A percentile compares a stretch with the other conserved stretches of the same genome.
These are phyloP conservation scores for Melanogaster broomeanus DNA, from an alignment of 768 basidiomycete species.

Conservation along the genomic window DNA sequence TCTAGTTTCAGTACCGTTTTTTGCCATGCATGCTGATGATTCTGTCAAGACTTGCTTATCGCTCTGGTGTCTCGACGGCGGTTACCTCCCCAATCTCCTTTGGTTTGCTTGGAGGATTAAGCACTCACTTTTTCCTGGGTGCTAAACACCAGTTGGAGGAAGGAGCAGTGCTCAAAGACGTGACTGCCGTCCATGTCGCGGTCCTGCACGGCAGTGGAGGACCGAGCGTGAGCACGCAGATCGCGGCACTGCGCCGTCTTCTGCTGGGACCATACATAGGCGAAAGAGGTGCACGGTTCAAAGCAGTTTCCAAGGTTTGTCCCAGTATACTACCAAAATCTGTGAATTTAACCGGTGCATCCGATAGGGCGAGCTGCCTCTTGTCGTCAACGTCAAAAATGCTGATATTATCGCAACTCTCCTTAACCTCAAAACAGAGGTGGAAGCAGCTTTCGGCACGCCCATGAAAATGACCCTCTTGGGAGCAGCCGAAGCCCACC, in stretches of 20 bases:
- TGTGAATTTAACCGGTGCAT: slow-evolving; percentile 9
- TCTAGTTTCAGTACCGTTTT: neutral
- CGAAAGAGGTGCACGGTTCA: slow-evolving; percentile 33
- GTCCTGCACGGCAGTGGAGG: slow-evolving; percentile 30
- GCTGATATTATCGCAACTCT: slow-evolving; percentile 78
- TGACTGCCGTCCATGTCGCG: slow-evolving; percentile 64
- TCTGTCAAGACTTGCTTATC: slow-evolving; percentile 63
- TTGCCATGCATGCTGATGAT: slow-evolving; percentile 4
- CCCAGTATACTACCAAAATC: neutral
- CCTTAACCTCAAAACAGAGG: slow-evolving; percentile 57
- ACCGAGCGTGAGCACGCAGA: slow-evolving; percentile 63
- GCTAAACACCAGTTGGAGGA: slow-evolving; percentile 57
- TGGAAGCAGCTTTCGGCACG: slow-evolving; percentile 38
- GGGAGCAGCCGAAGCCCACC: slow-evolving; percentile 58
- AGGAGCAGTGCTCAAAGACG: slow-evolving; percentile 66
- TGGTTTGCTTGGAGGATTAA: slow-evolving; percentile 65
- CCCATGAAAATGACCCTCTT: slow-evolving; percentile 49
- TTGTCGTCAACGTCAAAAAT: slow-evolving; percentile 68
- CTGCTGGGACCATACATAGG: slow-evolving; percentile 37
- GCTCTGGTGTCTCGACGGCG: slow-evolving; percentile 70
- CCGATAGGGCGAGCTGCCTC: slow-evolving; percentile 53
- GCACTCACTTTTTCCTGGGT: slow-evolving; percentile 60
- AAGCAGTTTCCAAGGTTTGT: slow-evolving; percentile 39
- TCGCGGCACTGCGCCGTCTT: slow-evolving; percentile 53
- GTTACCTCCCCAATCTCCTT: slow-evolving; percentile 57